Percentiles rank a stretch among this genome's conserved stretches.
Evolutionary conservation across 306 rosid genomes (phyloP).

Genomic region (Psophocarpus tetragonolobus): DNA sequence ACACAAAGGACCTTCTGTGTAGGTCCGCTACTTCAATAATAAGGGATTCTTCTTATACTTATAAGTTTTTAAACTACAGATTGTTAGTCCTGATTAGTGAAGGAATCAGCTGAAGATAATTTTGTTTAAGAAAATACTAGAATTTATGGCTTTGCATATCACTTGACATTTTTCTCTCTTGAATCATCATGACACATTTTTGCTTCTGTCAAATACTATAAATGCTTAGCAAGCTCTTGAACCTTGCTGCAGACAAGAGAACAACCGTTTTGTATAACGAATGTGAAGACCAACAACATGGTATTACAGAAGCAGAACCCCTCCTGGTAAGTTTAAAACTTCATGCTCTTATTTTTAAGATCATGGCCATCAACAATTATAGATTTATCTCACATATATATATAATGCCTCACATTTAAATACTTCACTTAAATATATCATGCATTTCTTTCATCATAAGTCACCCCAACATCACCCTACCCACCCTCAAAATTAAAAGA

Average conservation of each 20-base stretch:
- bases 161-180: neutral
- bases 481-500: too few species aligned
- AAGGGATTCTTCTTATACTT: neutral
- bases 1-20: neutral
- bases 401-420: too few species aligned
- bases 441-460: too few species aligned
- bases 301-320: conserved; percentile 45
- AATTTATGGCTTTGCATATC: neutral
- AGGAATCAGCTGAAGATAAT: neutral
- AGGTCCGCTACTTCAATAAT: neutral
- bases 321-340: conserved; percentile 46
- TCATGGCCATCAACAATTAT: neutral
- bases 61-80: neutral
- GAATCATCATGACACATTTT: conserved; percentile 13
- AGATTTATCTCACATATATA: conserved; percentile 3
- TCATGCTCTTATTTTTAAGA: conserved; percentile 10
- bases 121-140: neutral
- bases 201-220: conserved; percentile 2
- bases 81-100: neutral
- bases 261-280: conserved; percentile 29
- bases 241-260: conserved; percentile 41
- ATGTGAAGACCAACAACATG: conserved; percentile 32
- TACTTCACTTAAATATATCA: too few species aligned
- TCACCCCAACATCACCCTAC: too few species aligned
- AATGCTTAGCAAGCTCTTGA: conserved; percentile 15